Evolutionary conservation across 495 filamentous ascomycete species (phyloP).

Genomic region (Podospora anserina): DNA sequence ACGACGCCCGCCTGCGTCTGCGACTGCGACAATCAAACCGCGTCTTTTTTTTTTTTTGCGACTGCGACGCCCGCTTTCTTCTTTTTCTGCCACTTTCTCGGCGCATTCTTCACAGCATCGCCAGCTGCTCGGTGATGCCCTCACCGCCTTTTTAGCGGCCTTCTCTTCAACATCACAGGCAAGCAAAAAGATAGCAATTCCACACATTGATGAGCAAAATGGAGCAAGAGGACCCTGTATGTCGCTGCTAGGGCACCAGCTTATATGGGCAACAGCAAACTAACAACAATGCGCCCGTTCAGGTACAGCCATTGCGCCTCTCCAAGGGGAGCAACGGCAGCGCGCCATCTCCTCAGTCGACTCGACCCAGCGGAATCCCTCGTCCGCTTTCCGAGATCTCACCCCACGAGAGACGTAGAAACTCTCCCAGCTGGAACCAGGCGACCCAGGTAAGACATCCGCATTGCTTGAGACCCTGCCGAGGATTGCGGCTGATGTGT

Average conservation of each 20-base stretch:
- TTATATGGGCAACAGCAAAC: background rate
- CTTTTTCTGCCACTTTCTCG: background rate
- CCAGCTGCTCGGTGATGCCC: background rate
- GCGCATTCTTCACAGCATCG: background rate
- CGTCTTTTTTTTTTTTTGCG: background rate
- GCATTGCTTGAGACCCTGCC: background rate
- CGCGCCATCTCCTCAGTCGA: constrained; percentile 45
- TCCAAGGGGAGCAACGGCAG: constrained; percentile 48
- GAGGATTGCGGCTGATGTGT: constrained; percentile 8
- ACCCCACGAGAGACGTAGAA: constrained; percentile 56
- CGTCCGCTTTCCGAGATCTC: constrained; percentile 58
- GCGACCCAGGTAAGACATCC: constrained; percentile 56
- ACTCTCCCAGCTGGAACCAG: constrained; percentile 77
- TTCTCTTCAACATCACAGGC: background rate
- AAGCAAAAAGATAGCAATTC: background rate
- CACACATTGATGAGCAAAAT: background rate
- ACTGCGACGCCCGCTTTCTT: background rate
- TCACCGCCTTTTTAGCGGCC: background rate
- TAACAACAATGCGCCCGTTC: background rate
- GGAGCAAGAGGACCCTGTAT: constrained; percentile 41
- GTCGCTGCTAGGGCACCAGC: constrained; percentile 8
- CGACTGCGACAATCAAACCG: background rate
- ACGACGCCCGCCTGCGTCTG: background rate
- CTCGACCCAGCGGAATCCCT: constrained; percentile 38
- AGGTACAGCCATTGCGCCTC: constrained; percentile 59